Conservation (phyloP, 495 filamentous ascomycete genomes). For the Hypoxylon crocopeplum region DNA sequence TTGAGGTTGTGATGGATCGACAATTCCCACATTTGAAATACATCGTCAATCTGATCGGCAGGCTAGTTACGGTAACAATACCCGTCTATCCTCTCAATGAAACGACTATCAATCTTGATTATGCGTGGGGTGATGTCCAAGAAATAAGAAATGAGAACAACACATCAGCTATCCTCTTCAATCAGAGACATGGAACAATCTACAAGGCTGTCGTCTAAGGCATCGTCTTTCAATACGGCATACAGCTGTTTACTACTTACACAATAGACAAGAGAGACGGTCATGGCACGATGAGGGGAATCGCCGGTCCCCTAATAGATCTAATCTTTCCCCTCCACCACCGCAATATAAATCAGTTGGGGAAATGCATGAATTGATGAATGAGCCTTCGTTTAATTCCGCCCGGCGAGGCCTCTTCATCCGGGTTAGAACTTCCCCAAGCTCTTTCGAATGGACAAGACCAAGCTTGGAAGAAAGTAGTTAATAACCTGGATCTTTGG, state of each 20-base stretch:
- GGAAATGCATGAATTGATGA: constrained; percentile 21
- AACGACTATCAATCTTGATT: constrained; percentile 14
- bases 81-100: constrained; percentile 14
- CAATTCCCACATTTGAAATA: constrained; percentile 28
- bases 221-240: too few relatives aligned
- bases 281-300: constrained; percentile 12
- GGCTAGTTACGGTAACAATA: constrained; percentile 16
- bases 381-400: constrained; percentile 14
- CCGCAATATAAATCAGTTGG: constrained; percentile 18
- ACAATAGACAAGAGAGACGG: background rate
- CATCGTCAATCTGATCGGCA: constrained; percentile 36
- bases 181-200: background rate
- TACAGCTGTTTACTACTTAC: too few relatives aligned
- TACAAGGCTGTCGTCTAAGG: constrained; percentile 5
- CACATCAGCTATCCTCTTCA: constrained; percentile 3
- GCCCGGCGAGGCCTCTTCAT: constrained; percentile 6
- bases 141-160: background rate
- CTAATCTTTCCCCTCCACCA: background rate
- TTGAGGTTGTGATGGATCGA: constrained; percentile 17
- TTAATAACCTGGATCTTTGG: constrained; percentile 1
- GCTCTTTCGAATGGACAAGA: background rate
- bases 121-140: constrained; percentile 16
- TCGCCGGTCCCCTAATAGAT: constrained; percentile 6
- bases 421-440: constrained; percentile 3
- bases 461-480: constrained; percentile 1